Base-by-base conservation (phyloP, 75 land plant species). In the Picea glauca region DNA sequence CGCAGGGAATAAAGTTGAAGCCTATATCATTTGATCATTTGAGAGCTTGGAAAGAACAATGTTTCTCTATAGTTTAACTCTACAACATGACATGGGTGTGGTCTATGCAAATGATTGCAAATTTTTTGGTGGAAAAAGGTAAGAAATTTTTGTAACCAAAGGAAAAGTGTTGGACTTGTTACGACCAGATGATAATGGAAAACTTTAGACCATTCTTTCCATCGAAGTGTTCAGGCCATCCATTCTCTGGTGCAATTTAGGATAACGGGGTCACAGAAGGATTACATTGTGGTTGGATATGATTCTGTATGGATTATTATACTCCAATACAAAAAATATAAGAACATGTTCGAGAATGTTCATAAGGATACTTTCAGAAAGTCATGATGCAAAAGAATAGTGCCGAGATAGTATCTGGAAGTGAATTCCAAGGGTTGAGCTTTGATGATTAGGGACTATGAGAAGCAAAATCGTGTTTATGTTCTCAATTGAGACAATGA, bases 281-380 rank as follows among this genome's bases (percentile, higher is more conserved):
- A 97, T 79, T 97, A 97, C 77, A 81, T 97, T 38, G 96, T 93
- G 20, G 99, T 97, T 26, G 98, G 98, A 13, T 93, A 93, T 15
- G 99, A 97, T 76, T 97, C 99, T 54, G 99, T 98, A 62, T 79
- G 95, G 26, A 94, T 97, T n/a, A 94, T 97, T 23, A 97, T 97
- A 57, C 89, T 97, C 3, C 96, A 97, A 76, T 97, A 94, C 78
- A 93, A 91, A 73, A 85, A 87, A 79, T 92, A 91, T 80, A 89
- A 87, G 83, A 93, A 91, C 67, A 77, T 80, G 0, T 93, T 97
- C 74, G 94, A 97, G 72, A 91, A 92, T 72, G 78, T 97, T 57
- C 98, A 96, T 62, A 92, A 97, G 85, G 98, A 97, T 80, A 97
- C 99, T 13, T 97, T 94, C 77, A 98, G 99, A 58, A 97, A 97